Base-by-base conservation (phyloP, 2,329 filamentous ascomycete genomes). In the Colletotrichum cereale region DNA sequence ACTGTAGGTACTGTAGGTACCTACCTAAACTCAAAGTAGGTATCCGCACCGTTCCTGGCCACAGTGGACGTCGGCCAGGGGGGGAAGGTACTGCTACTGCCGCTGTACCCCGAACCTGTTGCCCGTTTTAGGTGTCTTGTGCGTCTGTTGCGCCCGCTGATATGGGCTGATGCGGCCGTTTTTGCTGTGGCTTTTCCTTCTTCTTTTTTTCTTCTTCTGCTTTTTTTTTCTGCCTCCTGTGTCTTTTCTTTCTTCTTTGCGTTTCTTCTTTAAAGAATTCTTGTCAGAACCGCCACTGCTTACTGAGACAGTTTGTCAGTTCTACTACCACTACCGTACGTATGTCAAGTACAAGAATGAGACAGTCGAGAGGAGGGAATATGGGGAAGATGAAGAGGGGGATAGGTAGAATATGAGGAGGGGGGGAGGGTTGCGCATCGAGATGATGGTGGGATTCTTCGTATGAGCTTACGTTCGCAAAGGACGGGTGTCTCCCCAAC, bases 71-170 rank as follows among this genome's bases (percentile, higher is more conserved):
- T n/a, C n/a, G n/a, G n/a, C n/a, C n/a, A n/a, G 31, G 8, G 31
- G 8, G 31, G 31, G 31, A 34, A 34, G 31, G 31, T 34, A 8
- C 31, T 34, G 31, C 31, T 40, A 8, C 16, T 24, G 63, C 48
- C 57, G 57, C 57, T 52, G 64, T 62, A 50, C 64, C 52, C 50
- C 64, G 21, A 57, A 42, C 18, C n/a, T 26, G 29, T 44, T 44
- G 52, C 65, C 64, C 44, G 57, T 60, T 67, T 48, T 53, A 57
- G 67, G 58, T 58, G 48, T 52, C 50, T 67, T 57, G 56, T 62
- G 64, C 64, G 68, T 68, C 65, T 68, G 57, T 63, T 71, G 68
- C 68, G 68, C 68, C 68, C 68, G 68, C 64, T 67, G 63, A 14
- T 31, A 42, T 62, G 66, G 57, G 64, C 57, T 44, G 50, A 53